Base-by-base conservation (phyloP, 2,329 filamentous ascomycete species). In the Phialophora macrospora region DNA sequence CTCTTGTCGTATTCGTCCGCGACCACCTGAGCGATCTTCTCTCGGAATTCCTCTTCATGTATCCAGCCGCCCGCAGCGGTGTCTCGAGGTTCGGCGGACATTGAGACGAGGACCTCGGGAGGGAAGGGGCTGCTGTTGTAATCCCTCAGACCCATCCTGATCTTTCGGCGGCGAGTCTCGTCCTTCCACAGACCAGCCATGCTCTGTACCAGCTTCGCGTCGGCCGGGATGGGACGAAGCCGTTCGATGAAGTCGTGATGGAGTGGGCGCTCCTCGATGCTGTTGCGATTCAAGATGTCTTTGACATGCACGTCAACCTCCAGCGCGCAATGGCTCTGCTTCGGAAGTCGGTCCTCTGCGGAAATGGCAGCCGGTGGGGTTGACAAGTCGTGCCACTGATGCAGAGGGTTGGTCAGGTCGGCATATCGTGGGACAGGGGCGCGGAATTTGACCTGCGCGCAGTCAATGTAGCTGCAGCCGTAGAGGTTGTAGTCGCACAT, bases 401-500 rank as follows among this genome's bases (percentile, higher is more conserved):
- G 90, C 32, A 82, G 77, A 9, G 84, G 79, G 62, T 80, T 82
- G 64, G 84, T 83, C n/a, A 87, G 80, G 24, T 89, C 84, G n/a
- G 88, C 81, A 72, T 86, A 87, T 8, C 84, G 80, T 0, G 93
- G 93, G 1, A 97, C 81, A 0, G 93, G 93, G 2, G 83, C 82
- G 62, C 95, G 87, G 74, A 97, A 97, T 30, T 80, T 83, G 1
- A 88, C 86, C 68, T 87, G 90, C 9, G 82, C 82, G 57, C 88
- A 90, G 65, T 94, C 86, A 70, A 98, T 87, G 73, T 94, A 96
- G 63, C 88, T 89, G 75, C 95, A 99, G 6, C 96, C 96, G 76
- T 96, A 98, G 71, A 99, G 82, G 75, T 97, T 99, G 81, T 96
- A 99, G 77, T 99, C 96, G 70, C 90, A 90, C 95, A 99, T 98